A percentile compares a stretch with the other conserved stretches of the same genome.
Conservation (phyloP, 208 protist genomes). For the Crithidia brevicula region DNA sequence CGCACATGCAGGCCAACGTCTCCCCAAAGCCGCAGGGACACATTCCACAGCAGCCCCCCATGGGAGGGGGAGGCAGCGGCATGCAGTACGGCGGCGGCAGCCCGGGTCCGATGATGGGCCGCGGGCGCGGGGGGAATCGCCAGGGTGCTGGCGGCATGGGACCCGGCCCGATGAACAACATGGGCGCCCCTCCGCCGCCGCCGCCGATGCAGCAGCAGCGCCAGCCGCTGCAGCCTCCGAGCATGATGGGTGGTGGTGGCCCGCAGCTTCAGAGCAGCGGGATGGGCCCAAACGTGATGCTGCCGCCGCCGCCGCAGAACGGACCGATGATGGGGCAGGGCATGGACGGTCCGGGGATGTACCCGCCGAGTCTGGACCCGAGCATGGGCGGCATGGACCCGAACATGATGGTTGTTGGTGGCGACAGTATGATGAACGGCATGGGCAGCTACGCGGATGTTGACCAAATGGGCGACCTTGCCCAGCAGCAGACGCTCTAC, state of each 20-base stretch:
- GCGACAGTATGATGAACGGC: conserved; percentile 35
- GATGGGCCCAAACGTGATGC: conserved; percentile 24
- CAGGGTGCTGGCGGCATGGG: conserved; percentile 15
- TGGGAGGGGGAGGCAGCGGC: conserved; percentile 12
- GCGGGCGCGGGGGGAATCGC: conserved; percentile 14
- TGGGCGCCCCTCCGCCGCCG: conserved; percentile 27
- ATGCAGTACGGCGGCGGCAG: conserved; percentile 28
- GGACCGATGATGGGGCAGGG: conserved; percentile 30
- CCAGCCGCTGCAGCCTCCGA: conserved; percentile 14
- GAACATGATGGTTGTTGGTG: conserved; percentile 36
- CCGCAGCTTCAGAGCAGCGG: conserved; percentile 11
- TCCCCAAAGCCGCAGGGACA: conserved; percentile 35
- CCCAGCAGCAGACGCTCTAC: conserved; percentile 46
- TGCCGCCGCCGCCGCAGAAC: conserved; percentile 24
- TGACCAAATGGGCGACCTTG: conserved; percentile 21
- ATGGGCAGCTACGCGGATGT: conserved; percentile 39
- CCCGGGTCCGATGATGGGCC: conserved; percentile 28
- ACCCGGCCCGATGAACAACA: conserved; percentile 25
- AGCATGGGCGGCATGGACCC: conserved; percentile 23
- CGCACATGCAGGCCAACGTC: conserved; percentile 26
- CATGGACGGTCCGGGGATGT: conserved; percentile 17
- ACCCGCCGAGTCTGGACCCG: conserved; percentile 24
- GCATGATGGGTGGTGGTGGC: conserved; percentile 25
- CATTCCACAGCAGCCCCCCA: conserved; percentile 20
- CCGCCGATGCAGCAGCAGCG: conserved; percentile 25